These are phyloP conservation scores for Moricandia moricandioides DNA, from an alignment of 345 rosid species.

Conservation along the genomic window DNA sequence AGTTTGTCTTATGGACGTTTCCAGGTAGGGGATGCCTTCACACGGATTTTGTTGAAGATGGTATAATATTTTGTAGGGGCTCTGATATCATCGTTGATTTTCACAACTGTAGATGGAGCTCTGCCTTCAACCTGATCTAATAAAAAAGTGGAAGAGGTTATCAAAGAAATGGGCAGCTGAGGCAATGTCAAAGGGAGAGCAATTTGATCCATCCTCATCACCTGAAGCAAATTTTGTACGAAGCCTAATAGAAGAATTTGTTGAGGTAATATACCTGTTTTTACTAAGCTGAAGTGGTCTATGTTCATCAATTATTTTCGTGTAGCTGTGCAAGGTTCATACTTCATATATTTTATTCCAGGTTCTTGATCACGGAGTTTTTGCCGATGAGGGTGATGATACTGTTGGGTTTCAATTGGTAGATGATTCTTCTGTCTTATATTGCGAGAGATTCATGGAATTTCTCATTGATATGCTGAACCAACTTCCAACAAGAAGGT, in stretches of 20 bases:
- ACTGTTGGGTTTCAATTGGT: slow-evolving; percentile 41
- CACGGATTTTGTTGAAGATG: neutral
- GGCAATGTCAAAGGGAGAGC: slow-evolving; percentile 52
- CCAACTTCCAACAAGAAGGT: slow-evolving; percentile 99
- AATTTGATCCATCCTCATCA: slow-evolving; percentile 56
- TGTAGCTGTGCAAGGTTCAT: slow-evolving; percentile 5
- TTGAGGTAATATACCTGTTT: neutral
- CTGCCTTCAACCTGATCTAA: slow-evolving; percentile 74
- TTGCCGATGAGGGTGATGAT: slow-evolving; percentile 45
- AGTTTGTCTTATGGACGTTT: slow-evolving; percentile 93
- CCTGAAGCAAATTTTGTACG: slow-evolving; percentile 79
- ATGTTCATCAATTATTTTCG: slow-evolving; percentile 2
- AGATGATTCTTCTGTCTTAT: slow-evolving; percentile 75
- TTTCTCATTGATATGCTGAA: slow-evolving; percentile 94
- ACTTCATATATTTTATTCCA: slow-evolving; percentile 27
- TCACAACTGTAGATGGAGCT: slow-evolving; percentile 76
- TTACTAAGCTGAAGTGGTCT: slow-evolving; percentile 10
- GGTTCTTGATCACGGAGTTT: slow-evolving; percentile 80
- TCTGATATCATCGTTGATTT: slow-evolving; percentile 22
- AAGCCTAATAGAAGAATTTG: slow-evolving; percentile 71
- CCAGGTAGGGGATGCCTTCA: slow-evolving; percentile 51
- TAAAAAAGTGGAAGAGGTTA: slow-evolving; percentile 87
- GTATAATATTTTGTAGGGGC: neutral
- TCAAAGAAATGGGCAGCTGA: slow-evolving; percentile 76
- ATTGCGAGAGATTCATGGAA: slow-evolving; percentile 96